phyloP scores from a whole-genome alignment of 1,284 basidiomycete genomes.

The Neolentinus lepideus region DNA sequence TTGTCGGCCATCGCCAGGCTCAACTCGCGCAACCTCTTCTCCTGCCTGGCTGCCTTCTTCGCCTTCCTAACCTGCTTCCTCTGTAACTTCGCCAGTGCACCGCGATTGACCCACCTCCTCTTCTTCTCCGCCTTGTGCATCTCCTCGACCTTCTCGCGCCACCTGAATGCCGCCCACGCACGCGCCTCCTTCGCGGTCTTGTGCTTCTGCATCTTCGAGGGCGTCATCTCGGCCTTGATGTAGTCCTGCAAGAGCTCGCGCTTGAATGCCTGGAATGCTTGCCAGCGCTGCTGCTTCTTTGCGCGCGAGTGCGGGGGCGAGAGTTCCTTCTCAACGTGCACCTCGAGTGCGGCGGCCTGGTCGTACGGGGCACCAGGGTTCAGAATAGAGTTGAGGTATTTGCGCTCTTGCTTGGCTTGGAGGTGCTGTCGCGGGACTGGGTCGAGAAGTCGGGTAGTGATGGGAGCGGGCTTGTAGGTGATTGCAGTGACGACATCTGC shows the following conservation, averaged over 20 bases:
- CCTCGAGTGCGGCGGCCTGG: constrained; percentile 52
- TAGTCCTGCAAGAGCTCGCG: constrained; percentile 44
- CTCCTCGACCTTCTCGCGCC: constrained; percentile 49
- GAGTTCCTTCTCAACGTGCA: constrained; percentile 58
- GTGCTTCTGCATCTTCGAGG: constrained; percentile 45
- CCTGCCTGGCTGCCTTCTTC: constrained; percentile 53
- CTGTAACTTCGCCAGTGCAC: constrained; percentile 22
- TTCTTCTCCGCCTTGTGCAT: constrained; percentile 54
- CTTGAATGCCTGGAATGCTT: constrained; percentile 41
- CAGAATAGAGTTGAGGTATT: constrained; percentile 51
- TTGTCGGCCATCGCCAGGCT: constrained; percentile 55
- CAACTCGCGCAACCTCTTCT: constrained; percentile 53
- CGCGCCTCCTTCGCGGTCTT: constrained; percentile 40
- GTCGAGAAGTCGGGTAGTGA: constrained; percentile 28
- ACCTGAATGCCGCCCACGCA: constrained; percentile 69
- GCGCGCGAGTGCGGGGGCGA: constrained; percentile 74
- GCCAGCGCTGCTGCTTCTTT: constrained; percentile 72
- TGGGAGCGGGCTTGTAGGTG: constrained; percentile 55
- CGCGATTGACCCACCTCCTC: constrained; percentile 31
- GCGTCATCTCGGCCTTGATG: constrained; percentile 43
- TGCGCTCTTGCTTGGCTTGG: constrained; percentile 36
- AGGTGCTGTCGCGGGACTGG: constrained; percentile 29
- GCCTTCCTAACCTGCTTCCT: constrained; percentile 42
- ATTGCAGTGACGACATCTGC: constrained; percentile 50
- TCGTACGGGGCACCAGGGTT: constrained; percentile 40